Evolutionary conservation across 345 rosid genomes (phyloP).

Genomic region (Eucalyptus sp.): DNA sequence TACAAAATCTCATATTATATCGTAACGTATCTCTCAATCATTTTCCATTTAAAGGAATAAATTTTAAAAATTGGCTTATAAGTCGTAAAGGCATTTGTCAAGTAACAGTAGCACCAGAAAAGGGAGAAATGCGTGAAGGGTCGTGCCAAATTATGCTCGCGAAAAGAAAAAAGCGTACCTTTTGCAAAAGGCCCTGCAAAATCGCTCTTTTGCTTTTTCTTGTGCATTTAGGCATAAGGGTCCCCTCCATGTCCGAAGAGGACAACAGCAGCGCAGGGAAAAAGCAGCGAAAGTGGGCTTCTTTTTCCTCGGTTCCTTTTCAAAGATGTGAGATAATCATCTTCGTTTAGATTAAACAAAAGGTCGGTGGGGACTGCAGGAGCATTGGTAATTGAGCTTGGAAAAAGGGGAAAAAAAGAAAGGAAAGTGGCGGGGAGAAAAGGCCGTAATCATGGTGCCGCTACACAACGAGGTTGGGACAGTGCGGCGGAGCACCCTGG

Average conservation of each 20-base stretch:
- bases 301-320: not conserved
- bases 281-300: not conserved
- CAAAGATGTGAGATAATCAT: not conserved
- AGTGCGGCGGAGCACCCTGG: not conserved
- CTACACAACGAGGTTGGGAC: not conserved
- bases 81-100: not conserved
- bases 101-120: not conserved
- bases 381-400: constrained; percentile 24
- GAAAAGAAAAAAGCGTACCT: not conserved
- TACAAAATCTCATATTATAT: not conserved
- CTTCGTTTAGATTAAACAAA: not conserved
- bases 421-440: not conserved
- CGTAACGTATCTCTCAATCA: fast-evolving
- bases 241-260: not conserved
- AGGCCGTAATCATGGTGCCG: constrained; percentile 1
- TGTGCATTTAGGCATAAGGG: not conserved
- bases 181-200: not conserved
- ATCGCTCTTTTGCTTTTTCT: not conserved
- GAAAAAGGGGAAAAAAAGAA: not conserved
- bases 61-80: not conserved
- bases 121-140: not conserved
- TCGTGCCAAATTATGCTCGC: not conserved
- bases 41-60: not conserved
- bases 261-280: not conserved
- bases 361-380: not conserved